These are phyloP conservation scores for Yamadazyma songkhlaensis DNA, from an alignment of 1,139 yeast species.

Conservation along the genomic window DNA sequence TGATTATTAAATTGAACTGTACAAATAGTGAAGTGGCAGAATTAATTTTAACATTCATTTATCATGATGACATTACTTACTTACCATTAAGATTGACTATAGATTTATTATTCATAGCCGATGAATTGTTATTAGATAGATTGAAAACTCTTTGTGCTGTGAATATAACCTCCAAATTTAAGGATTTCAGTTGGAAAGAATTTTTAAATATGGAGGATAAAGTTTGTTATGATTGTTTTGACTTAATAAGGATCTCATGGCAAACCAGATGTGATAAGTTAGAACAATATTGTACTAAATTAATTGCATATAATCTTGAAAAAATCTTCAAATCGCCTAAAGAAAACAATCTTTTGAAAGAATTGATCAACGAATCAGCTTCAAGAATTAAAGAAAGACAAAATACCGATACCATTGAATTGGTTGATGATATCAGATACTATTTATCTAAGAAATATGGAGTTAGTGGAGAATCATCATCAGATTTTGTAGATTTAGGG, in stretches of 20 bases:
- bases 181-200: slow-evolving; percentile 19
- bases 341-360: slow-evolving; percentile 19
- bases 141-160: slow-evolving; percentile 67
- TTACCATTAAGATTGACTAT: slow-evolving; percentile 50
- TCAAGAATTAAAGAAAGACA: slow-evolving; percentile 57
- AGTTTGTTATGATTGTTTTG: slow-evolving; percentile 45
- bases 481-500: slow-evolving; percentile 29
- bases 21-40: slow-evolving; percentile 44
- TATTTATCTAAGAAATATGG: slow-evolving; percentile 52
- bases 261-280: slow-evolving; percentile 59
- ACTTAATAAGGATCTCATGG: slow-evolving; percentile 66
- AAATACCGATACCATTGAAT: slow-evolving; percentile 75
- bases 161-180: slow-evolving; percentile 43
- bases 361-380: slow-evolving; percentile 46
- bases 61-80: slow-evolving; percentile 53
- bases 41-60: slow-evolving; percentile 53
- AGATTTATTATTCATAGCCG: slow-evolving; percentile 60
- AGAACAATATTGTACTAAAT: slow-evolving; percentile 60
- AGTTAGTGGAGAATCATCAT: slow-evolving; percentile 25
- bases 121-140: slow-evolving; percentile 58
- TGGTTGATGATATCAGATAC: slow-evolving; percentile 73
- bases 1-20: slow-evolving; percentile 30
- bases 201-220: slow-evolving; percentile 17
- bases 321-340: slow-evolving; percentile 31
- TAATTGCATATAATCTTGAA: slow-evolving; percentile 51